A percentile compares a stretch with the other conserved stretches of the same genome.
Evolutionary conservation across 2,329 filamentous ascomycete species (phyloP).

Genomic region (Verticillium nonalfalfae): DNA sequence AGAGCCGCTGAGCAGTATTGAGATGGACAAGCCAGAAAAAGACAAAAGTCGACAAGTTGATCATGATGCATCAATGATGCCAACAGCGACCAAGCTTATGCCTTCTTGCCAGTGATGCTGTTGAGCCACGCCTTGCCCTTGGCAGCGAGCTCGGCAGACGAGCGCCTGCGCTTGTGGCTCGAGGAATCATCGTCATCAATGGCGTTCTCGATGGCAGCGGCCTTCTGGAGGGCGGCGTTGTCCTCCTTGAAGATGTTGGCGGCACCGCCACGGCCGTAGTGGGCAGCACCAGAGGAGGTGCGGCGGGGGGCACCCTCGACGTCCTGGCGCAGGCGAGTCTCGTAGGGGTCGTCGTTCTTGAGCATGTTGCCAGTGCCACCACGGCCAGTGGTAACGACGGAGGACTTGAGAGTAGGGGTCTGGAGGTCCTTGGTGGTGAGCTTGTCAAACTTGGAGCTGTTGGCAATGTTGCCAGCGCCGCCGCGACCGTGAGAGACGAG

Average conservation of each 20-base stretch:
- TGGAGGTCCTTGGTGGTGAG: conserved; percentile 59
- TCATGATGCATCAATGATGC: not conserved
- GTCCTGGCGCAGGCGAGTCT: conserved; percentile 77
- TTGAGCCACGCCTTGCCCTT: conserved; percentile 44
- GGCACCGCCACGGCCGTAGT: conserved; percentile 69
- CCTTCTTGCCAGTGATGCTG: conserved; percentile 43
- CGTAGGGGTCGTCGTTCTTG: conserved; percentile 59
- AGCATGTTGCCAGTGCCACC: conserved; percentile 89
- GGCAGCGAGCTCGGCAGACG: conserved; percentile 20
- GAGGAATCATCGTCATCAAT: conserved; percentile 21
- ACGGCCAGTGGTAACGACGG: conserved; percentile 84
- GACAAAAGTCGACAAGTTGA: not conserved
- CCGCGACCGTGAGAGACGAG: conserved; percentile 67
- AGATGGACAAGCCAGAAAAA: no score
- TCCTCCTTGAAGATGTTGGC: conserved; percentile 60
- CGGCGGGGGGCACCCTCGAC: conserved; percentile 60
- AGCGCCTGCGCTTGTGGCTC: conserved; percentile 7
- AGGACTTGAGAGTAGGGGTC: conserved; percentile 76
- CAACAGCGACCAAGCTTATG: conserved; percentile 14
- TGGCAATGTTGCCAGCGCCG: conserved; percentile 69
- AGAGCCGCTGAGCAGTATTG: not conserved
- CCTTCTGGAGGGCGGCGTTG: conserved; percentile 20
- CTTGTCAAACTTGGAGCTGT: conserved; percentile 37
- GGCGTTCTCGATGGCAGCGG: conserved; percentile 17
- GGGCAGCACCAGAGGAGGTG: conserved; percentile 50